These are phyloP conservation scores for Tricholoma hemisulphureum DNA, from an alignment of 768 basidiomycete genomes.

Conservation along the genomic window DNA sequence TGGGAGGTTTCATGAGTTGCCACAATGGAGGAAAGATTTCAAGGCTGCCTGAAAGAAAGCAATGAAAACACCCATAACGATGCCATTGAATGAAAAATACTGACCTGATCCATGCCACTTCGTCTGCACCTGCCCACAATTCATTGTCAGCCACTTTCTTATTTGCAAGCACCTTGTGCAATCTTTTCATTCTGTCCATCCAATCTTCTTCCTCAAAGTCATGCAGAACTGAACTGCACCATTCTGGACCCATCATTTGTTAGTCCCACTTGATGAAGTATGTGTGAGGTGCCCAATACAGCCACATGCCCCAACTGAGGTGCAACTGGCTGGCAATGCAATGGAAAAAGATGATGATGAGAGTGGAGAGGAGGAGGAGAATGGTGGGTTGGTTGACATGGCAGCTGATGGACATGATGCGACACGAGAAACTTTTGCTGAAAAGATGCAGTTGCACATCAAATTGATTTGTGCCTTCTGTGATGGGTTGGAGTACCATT, in stretches of 20 bases:
- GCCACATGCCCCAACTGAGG: not conserved
- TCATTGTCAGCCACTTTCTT: not conserved
- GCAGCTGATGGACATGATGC: not conserved
- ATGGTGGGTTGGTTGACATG: not conserved
- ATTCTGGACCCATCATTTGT: not conserved
- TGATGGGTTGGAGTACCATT: constrained; percentile 3
- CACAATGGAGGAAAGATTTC: not conserved
- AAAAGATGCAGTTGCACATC: not conserved
- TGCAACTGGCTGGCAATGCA: too few relatives aligned
- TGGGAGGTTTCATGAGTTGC: not conserved
- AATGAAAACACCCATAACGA: not conserved
- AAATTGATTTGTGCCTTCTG: not conserved
- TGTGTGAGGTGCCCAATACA: not conserved
- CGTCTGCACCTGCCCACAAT: not conserved
- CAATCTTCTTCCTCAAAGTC: not conserved
- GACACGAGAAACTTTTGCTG: not conserved
- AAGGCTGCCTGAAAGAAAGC: not conserved
- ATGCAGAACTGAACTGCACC: not conserved
- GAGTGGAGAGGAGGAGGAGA: not conserved
- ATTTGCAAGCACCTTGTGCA: not conserved
- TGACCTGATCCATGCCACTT: not conserved
- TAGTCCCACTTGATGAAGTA: not conserved
- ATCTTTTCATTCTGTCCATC: not conserved
- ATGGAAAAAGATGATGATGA: not conserved
- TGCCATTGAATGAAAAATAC: not conserved